Evolutionary conservation across 2,329 filamentous ascomycete species (phyloP), one percentile per base, ranked within the genome.

Genomic region (Penicillium paneum): DNA sequence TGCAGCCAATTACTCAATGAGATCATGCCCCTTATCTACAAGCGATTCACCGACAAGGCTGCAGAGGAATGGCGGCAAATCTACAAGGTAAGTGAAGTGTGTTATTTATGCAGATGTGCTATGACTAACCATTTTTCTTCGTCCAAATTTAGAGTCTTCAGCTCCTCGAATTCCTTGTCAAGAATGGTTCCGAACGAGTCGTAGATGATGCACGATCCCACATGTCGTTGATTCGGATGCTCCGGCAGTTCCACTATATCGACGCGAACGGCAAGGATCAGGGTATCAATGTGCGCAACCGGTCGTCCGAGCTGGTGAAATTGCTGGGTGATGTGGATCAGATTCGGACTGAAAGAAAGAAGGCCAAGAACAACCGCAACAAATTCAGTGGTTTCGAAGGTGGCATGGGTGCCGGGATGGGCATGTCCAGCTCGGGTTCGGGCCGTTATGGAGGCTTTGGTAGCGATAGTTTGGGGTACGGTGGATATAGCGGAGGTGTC

Each of bases 11-110:
- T 92, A 49, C 85, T 99, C 54, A 97, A 97, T 75, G 94, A 99
- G 76, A 97, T 99, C 72, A 99, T 99, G 94, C 94, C 94, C 63
- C 94, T 99, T 91, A 96, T 99, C 71, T 99, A 99, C 80, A 94
- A 95, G 70, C 90, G 94, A 62, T 99, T 99, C 75, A 99, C 94
- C 57, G 94, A 99, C 74, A 99, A 99, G 80, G 83, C 91, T 8
- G 93, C 94, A 52, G 94, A 99, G 73, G 94, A 99, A 77, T 99
- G 94, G 94, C 85, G 94, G 64, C 94, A 99, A 75, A 99, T 99
- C 70, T 99, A 99, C 83, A 99, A 99, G 81, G 88, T 91, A 67
- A 54, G 56, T 26, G 15, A 10, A 17, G 5, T 46, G 15, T 15
- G 28, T 10, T 17, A 28, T 26, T 17, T 19, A 17, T 11, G 15